Base-by-base conservation (phyloP, 108 stramenopile species). In the Chaetoceros muelleri region DNA sequence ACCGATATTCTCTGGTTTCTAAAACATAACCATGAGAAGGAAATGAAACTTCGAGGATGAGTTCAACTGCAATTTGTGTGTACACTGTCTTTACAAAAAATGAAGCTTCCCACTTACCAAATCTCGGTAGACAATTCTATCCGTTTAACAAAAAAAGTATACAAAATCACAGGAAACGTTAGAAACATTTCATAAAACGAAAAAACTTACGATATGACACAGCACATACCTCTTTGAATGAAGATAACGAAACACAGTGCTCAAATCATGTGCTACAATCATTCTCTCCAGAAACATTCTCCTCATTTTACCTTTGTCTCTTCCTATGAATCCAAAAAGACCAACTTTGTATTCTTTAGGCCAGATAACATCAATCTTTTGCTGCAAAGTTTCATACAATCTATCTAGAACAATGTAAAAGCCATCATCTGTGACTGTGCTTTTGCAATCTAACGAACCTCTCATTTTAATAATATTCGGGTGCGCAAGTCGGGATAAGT, bases 381-480 rank as follows among this genome's bases (percentile, higher is more conserved):
- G 31, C 7, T 30, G 27, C n/a, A 72, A 46, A 1, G 52, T 64
- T 46, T 72, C 66, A 57, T 44, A 52, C 3, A 72, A 28, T 31
- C 46, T 46, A 63, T 64, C 66, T 49, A 68, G 30, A 22, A 72
- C 24, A 10, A 67, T 23, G 50, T 63, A 67, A 62, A 72, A 87
- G 3, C 76, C 74, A 46, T 79, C 57, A 5, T 40, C 34, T 27
- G 61, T 53, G 48, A 53, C 72, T 0, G 69, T 65, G 23, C 50
- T 29, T 29, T 54, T 18, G 1, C 20, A 24, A 10, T 18, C 47
- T 17, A 65, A 67, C 44, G 75, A 55, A 31, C 75, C 90, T 53
- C 90, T 60, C 85, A 92, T 87, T 65, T 92, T 92, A 52, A 92
- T 92, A 50, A 92, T 92, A 48, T 92, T 86, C 25, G 90, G 77